Evolutionary conservation across 2,329 filamentous ascomycete genomes (phyloP).

Genomic region (Orbilia oligospora): DNA sequence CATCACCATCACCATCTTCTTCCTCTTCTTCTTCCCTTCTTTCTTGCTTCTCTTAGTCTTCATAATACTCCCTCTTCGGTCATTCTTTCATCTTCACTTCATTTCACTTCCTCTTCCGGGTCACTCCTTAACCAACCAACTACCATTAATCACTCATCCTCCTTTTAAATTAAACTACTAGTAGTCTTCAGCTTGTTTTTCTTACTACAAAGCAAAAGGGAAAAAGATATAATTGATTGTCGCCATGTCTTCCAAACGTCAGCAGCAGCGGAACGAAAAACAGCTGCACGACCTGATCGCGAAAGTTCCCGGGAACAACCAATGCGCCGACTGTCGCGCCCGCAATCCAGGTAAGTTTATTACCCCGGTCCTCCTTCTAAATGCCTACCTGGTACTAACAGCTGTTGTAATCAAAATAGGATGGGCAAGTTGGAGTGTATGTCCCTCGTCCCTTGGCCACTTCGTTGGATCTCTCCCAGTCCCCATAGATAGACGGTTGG

Average conservation of each 20-base stretch:
- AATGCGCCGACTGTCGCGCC: slow-evolving; percentile 92
- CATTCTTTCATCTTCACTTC: slow-evolving; percentile 5
- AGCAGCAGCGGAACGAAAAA: slow-evolving; percentile 97
- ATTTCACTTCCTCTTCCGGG: not conserved
- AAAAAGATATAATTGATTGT: not conserved
- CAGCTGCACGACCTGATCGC: slow-evolving; percentile 89
- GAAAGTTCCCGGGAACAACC: slow-evolving; percentile 86
- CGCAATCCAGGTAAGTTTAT: slow-evolving; percentile 83
- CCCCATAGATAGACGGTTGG: not conserved
- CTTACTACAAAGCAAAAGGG: no score
- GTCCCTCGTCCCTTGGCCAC: slow-evolving; percentile 66
- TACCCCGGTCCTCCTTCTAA: not conserved
- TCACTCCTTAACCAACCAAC: slow-evolving; percentile 22
- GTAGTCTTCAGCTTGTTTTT: no score
- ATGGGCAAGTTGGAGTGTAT: slow-evolving; percentile 97
- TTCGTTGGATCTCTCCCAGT: slow-evolving; percentile 11
- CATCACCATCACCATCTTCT: not conserved
- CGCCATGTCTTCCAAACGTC: slow-evolving; percentile 76
- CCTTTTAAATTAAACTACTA: no score
- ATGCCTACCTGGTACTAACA: slow-evolving; percentile 8
- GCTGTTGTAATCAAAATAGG: slow-evolving; percentile 69
- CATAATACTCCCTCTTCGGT: not conserved
- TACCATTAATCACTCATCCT: slow-evolving; percentile 60
- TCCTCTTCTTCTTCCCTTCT: slow-evolving; percentile 13
- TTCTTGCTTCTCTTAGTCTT: not conserved